Conservation (phyloP, 2,329 filamentous ascomycete genomes). For the Parascedosporium putredinis region DNA sequence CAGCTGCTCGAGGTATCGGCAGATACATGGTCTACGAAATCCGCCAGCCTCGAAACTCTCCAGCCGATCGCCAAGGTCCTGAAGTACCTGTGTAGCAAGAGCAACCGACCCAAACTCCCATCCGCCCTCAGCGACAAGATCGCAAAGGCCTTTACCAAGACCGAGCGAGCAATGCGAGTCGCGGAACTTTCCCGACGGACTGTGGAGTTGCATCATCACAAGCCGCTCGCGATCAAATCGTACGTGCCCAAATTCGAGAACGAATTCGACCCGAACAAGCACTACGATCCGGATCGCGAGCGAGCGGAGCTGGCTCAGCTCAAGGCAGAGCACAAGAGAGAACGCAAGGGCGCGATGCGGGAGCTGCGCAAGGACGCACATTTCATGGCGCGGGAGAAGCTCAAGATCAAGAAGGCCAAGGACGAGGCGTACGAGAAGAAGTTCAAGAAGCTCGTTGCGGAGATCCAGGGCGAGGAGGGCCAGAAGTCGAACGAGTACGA, state of each 20-base stretch:
- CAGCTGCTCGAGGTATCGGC: conserved; percentile 58
- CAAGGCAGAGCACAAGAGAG: conserved; percentile 83
- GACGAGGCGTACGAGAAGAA: conserved; percentile 95
- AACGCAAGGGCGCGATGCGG: conserved; percentile 87
- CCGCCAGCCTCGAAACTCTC: conserved; percentile 73
- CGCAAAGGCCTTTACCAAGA: conserved; percentile 31
- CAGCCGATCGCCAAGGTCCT: conserved; percentile 49
- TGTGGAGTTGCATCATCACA: conserved; percentile 81
- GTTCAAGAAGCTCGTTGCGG: conserved; percentile 80
- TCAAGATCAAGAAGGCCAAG: conserved; percentile 85
- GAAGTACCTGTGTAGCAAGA: conserved; percentile 47
- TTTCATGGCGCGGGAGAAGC: conserved; percentile 83
- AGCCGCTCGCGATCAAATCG: conserved; percentile 76
- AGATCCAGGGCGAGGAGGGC: conserved; percentile 93
- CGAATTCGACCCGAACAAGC: conserved; percentile 83
- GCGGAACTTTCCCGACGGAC: conserved; percentile 61
- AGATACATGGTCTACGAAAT: conserved; percentile 62
- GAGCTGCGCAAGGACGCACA: conserved; percentile 92
- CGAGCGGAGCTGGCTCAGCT: conserved; percentile 77
- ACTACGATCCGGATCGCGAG: conserved; percentile 93
- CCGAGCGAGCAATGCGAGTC: conserved; percentile 46
- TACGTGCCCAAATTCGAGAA: conserved; percentile 94
- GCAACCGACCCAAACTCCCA: conserved; percentile 41
- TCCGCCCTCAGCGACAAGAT: conserved; percentile 27
- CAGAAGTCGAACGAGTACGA: conserved; percentile 81